phyloP scores from a whole-genome alignment of 345 rosid genomes.

The Boechera divaricarpa region DNA sequence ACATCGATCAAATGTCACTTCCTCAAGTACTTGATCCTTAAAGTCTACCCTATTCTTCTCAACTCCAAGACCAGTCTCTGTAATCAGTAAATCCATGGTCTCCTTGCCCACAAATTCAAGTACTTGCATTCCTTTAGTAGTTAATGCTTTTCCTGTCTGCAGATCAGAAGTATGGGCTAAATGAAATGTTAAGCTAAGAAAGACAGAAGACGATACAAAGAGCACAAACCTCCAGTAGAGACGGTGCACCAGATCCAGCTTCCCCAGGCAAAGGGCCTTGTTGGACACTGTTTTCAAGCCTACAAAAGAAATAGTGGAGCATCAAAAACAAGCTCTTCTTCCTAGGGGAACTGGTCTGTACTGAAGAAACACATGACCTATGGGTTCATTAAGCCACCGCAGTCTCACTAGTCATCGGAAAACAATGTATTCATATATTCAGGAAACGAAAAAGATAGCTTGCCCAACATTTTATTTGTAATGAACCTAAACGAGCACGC shows the following conservation, averaged over 20 bases:
- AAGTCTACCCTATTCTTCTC: constrained; percentile 60
- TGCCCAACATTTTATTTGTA: constrained; percentile 20
- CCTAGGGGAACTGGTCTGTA: not conserved
- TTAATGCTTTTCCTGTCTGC: constrained; percentile 94
- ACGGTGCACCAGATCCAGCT: constrained; percentile 79
- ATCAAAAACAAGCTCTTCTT: constrained; percentile 14
- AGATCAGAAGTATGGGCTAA: constrained; percentile 36
- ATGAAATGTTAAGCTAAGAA: constrained; percentile 10
- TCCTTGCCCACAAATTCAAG: constrained; percentile 96
- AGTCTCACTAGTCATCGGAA: constrained; percentile 13
- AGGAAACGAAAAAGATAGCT: constrained; percentile 17
- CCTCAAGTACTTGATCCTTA: constrained; percentile 83
- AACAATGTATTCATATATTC: constrained; percentile 1
- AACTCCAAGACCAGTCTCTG: constrained; percentile 78
- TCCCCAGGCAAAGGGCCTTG: constrained; percentile 62
- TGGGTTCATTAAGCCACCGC: constrained; percentile 11
- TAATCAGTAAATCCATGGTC: constrained; percentile 86
- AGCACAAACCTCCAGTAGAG: constrained; percentile 77
- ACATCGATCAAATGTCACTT: constrained; percentile 94
- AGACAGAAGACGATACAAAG: constrained; percentile 28
- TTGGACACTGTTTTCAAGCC: constrained; percentile 82
- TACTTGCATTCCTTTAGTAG: constrained; percentile 95
- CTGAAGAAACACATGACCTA: constrained; percentile 15
- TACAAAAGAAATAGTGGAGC: constrained; percentile 40
- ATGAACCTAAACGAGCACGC: not conserved